Evolutionary conservation across 2,329 filamentous ascomycete species (phyloP), one percentile per base, ranked within the genome.

Genomic region (Hymenoscyphus linearis): DNA sequence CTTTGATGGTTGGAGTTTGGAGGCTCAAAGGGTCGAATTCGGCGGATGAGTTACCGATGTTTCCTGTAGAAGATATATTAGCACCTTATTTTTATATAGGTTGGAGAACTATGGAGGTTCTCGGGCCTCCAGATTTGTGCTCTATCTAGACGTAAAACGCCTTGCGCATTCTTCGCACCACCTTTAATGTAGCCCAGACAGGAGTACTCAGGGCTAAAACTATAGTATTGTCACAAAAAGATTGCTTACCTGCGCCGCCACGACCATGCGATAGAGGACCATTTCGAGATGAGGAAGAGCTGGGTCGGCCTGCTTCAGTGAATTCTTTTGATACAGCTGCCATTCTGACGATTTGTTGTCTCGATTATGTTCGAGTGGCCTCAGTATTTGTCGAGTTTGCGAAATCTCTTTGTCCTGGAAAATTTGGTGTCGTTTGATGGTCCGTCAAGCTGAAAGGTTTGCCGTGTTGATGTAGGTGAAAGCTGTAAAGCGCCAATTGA

Each of bases 1-100:
- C 84, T 78, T 96, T 96, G 72, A 98, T 84, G 13, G 85, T 89
- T 0, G 93, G 93, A 1, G 92, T 96, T 70, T 87, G 79, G 65
- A 96, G 85, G 71, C 93, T 89, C 65, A 83, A 77, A 57, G 85
- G 78, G 34, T 79, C 76, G 52, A 85, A 68, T 62, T 76, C 74
- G 65, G 78, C 73, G 61, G 78, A 74, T 60, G 78, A 75, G 66
- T 83, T 79, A 72, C 82, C 80, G 72, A 90, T 89, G 78, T 91
- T 91, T 71, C 88, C 78, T 60, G n/a, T 13, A 14, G 18, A 12
- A 18, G 13, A 10, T 31, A 12, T n/a, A 26, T 47, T 31, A 34
- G 36, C 3, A 16, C 2, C 13, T 5, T n/a, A 22, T 59, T 52
- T 47, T 22, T 52, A 35, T 52, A 22, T 54, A 31, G 14, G 34